A percentile compares a stretch with the other conserved stretches of the same genome.
Evolutionary conservation across 2,329 filamentous ascomycete genomes (phyloP).

Genomic region (Fusarium newnesense): DNA sequence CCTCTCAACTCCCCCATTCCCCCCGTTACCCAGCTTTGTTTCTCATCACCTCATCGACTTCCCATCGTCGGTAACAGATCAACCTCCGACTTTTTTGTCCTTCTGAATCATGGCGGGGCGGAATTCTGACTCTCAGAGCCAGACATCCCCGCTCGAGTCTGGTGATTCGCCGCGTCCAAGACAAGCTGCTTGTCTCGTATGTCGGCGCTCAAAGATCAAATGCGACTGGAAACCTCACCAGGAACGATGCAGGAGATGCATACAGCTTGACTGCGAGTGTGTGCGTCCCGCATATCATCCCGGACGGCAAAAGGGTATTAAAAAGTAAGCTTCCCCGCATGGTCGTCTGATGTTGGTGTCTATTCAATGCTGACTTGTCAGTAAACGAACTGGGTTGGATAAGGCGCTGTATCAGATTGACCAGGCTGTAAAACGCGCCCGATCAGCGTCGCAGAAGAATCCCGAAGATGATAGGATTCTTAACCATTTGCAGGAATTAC

Average conservation of each 20-base stretch:
- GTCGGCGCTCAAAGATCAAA: slow-evolving; percentile 74
- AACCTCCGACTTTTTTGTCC: slow-evolving; percentile 18
- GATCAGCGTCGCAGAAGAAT: slow-evolving; percentile 54
- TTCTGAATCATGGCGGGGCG: slow-evolving; percentile 20
- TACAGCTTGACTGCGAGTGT: slow-evolving; percentile 68
- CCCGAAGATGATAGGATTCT: slow-evolving; percentile 59
- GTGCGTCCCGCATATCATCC: slow-evolving; percentile 78
- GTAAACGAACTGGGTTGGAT: slow-evolving; percentile 78
- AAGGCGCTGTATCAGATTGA: slow-evolving; percentile 81
- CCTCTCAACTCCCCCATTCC: slow-evolving; percentile 14
- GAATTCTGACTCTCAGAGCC: slow-evolving; percentile 19
- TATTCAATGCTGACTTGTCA: slow-evolving; percentile 48
- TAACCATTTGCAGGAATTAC: slow-evolving; percentile 54
- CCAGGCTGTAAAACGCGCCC: slow-evolving; percentile 70
- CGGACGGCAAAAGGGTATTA: slow-evolving; percentile 79
- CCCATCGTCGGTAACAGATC: slow-evolving; percentile 31
- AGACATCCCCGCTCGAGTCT: slow-evolving; percentile 35
- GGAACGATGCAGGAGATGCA: slow-evolving; percentile 69
- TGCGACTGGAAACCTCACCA: slow-evolving; percentile 67
- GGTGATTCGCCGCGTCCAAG: slow-evolving; percentile 45
- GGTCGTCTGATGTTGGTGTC: background rate
- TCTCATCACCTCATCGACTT: slow-evolving; percentile 8
- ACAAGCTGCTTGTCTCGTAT: slow-evolving; percentile 70
- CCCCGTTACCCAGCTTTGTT: slow-evolving; percentile 2
- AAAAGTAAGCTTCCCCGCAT: slow-evolving; percentile 66